phyloP scores from a whole-genome alignment of 2,329 filamentous ascomycete genomes.

The Xylaria sp. region DNA sequence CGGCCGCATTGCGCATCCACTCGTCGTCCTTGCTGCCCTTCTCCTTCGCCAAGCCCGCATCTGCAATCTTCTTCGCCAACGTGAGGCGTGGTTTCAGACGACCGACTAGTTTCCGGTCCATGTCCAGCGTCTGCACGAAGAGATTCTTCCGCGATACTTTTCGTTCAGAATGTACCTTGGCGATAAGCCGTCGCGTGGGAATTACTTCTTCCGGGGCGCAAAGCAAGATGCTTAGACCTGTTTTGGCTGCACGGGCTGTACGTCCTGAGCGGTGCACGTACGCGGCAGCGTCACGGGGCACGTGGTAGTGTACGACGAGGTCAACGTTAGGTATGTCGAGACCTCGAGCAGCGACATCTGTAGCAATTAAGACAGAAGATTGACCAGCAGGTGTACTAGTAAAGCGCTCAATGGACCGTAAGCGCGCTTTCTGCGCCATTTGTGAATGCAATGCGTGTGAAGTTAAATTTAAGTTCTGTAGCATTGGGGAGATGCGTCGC shows the following conservation, averaged over 20 bases:
- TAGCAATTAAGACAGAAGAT: constrained; percentile 81
- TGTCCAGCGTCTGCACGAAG: constrained; percentile 81
- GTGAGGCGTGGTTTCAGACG: constrained; percentile 80
- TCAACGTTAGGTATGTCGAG: constrained; percentile 93
- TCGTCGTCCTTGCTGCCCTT: constrained; percentile 85
- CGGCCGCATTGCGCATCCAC: constrained; percentile 84
- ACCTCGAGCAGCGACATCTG: constrained; percentile 91
- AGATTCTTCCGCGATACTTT: constrained; percentile 64
- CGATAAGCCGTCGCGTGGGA: constrained; percentile 82
- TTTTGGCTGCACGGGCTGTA: constrained; percentile 83
- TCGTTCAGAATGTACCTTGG: constrained; percentile 81
- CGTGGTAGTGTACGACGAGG: constrained; percentile 93
- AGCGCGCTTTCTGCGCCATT: constrained; percentile 94
- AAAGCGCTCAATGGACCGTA: constrained; percentile 93
- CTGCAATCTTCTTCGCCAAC: constrained; percentile 87
- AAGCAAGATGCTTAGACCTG: constrained; percentile 85
- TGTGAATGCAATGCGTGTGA: constrained; percentile 86
- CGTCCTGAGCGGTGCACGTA: constrained; percentile 97
- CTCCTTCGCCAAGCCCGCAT: constrained; percentile 85
- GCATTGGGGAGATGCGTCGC: constrained; percentile 82
- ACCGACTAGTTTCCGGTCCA: constrained; percentile 81
- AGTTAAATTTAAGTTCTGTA: constrained; percentile 82
- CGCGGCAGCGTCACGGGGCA: constrained; percentile 88
- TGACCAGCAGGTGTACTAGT: constrained; percentile 66
- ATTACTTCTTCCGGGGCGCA: constrained; percentile 92